phyloP scores from a whole-genome alignment of 2,329 filamentous ascomycete species.

The Pseudogymnoascus sp. region DNA sequence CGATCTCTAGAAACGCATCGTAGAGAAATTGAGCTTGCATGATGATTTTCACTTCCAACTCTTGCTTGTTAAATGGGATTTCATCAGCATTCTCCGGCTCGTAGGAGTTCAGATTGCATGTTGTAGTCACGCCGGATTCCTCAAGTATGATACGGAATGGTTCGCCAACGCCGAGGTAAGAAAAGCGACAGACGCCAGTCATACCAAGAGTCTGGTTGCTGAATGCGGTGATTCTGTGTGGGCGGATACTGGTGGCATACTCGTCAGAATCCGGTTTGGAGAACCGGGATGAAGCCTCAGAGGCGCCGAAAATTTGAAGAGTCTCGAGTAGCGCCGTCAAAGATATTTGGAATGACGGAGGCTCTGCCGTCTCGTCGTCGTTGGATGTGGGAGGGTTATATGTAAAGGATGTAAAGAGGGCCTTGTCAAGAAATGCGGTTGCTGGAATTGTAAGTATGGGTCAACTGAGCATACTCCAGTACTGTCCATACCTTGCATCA shows the following conservation, averaged over 20 bases:
- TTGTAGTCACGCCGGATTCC: conserved; percentile 79
- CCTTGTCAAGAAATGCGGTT: conserved; percentile 77
- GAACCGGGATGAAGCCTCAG: conserved; percentile 53
- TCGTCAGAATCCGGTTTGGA: conserved; percentile 51
- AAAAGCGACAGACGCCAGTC: conserved; percentile 75
- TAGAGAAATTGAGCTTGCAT: conserved; percentile 71
- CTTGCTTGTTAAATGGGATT: conserved; percentile 79
- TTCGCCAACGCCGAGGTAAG: conserved; percentile 65
- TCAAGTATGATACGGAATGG: conserved; percentile 79
- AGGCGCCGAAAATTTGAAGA: conserved; percentile 88
- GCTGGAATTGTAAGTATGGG: conserved; percentile 35
- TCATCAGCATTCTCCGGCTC: conserved; percentile 64
- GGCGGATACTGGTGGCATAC: conserved; percentile 53
- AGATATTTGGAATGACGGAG: conserved; percentile 77
- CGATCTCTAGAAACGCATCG: conserved; percentile 63
- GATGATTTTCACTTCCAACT: conserved; percentile 84
- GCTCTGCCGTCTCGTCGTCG: conserved; percentile 32
- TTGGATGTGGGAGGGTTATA: conserved; percentile 45
- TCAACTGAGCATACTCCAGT: neutral
- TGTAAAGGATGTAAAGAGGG: conserved; percentile 77
- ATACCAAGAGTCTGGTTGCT: conserved; percentile 75
- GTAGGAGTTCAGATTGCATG: conserved; percentile 85
- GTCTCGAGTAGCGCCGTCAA: conserved; percentile 84
- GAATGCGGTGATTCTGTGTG: conserved; percentile 65
- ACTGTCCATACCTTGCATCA: conserved; percentile 71